Evolutionary conservation across 345 rosid genomes (phyloP), one percentile per base, ranked within the genome.

Genomic region (Pistacia integerrima): DNA sequence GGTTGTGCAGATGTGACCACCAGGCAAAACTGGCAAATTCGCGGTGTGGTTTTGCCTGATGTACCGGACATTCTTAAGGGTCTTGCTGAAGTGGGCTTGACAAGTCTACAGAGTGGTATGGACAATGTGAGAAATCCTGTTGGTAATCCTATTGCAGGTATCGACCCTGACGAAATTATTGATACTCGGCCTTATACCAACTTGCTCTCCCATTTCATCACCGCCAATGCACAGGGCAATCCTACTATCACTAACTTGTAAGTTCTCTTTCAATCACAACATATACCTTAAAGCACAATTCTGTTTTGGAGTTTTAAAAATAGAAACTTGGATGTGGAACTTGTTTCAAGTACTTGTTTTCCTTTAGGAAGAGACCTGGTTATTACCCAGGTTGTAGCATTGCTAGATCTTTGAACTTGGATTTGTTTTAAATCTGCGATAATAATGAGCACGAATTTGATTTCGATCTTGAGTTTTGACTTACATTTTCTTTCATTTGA

Each of bases 51-150:
- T 48, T 78, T 95, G 57, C 90, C 93, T 58, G 99, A 95, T 82
- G 99, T 95, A 14, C 98, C 92, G 0, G 97, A 90, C 76, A 95
- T 93, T 78, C 85, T 95, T 9, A 76, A 88, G 79, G 97, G 98
- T 79, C 89, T 95, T 8, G 92, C 88, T 44, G 86, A 85, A 56
- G 94, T 95, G 75, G 99, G 94, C 58, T 77, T 93, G 81, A 93
- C 97, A 25, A 89, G 98, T 79, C 87, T 95, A 48, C 99, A 93
- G 81, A 93, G 98, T 76, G 98, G 98, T 18, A 95, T 95, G 99
- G 98, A 95, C 90, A 95, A 93, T 77, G 99, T 95, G 49, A 85
- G 98, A 82, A 95, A 95, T 70, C 99, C 99, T 0, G 99, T 95
- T 17, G 99, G 99, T 11, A 95, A 84, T 71, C 99, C 99, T 49